Percentiles rank a stretch among this genome's conserved stretches.
Conservation (phyloP, 1,284 basidiomycete species). For the Marasmius fiardii region DNA sequence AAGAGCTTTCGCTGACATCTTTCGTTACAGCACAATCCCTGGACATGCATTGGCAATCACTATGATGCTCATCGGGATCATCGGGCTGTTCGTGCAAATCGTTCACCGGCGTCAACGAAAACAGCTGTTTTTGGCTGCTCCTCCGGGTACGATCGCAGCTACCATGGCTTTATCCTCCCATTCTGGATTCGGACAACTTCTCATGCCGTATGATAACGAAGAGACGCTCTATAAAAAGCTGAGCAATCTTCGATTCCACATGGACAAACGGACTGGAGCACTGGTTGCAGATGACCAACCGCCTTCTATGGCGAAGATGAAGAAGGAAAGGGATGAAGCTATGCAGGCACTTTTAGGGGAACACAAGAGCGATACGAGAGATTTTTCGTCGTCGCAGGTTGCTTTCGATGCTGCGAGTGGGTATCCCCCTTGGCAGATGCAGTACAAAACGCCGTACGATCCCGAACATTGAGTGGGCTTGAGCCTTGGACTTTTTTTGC, state of each 20-base stretch:
- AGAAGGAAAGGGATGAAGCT: conserved; percentile 32
- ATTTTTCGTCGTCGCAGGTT: conserved; percentile 6
- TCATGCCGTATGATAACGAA: conserved; percentile 57
- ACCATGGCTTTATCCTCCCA: conserved; percentile 53
- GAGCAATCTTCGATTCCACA: conserved; percentile 47
- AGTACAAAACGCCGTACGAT: conserved; percentile 6
- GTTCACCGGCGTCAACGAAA: conserved; percentile 43
- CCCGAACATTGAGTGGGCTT: neutral
- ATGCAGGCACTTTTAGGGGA: conserved; percentile 34
- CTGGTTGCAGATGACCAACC: conserved; percentile 48
- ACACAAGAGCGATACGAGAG: neutral
- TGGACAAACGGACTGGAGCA: conserved; percentile 59
- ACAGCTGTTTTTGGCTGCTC: conserved; percentile 47
- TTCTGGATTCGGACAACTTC: conserved; percentile 58
- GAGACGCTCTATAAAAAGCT: conserved; percentile 43
- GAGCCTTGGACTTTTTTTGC: neutral
- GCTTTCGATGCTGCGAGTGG: conserved; percentile 11
- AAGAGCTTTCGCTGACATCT: neutral
- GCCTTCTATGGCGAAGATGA: neutral
- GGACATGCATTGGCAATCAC: conserved; percentile 44
- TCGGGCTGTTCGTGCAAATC: conserved; percentile 43
- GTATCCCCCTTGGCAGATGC: conserved; percentile 3
- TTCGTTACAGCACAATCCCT: conserved; percentile 39
- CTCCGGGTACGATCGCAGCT: conserved; percentile 59
- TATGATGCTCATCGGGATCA: conserved; percentile 42